Evolutionary conservation across 768 basidiomycete genomes (phyloP).

Genomic region (Rubroboletus pulcherrimus): DNA sequence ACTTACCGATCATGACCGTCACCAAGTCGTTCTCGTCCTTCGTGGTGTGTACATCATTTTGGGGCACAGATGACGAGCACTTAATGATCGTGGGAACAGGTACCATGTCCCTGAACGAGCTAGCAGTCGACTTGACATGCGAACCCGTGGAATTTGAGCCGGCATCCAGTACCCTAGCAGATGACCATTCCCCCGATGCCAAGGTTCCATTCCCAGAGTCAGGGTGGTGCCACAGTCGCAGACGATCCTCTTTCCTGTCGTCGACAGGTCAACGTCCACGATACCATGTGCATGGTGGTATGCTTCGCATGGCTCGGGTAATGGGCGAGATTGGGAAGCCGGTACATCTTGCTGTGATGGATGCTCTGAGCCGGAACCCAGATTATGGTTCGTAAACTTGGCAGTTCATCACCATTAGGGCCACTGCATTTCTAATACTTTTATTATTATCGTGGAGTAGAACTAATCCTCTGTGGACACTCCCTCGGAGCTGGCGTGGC

Average conservation of each 20-base stretch:
- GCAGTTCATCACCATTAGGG: not conserved
- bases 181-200: conserved; percentile 29
- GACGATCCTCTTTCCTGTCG: conserved; percentile 22
- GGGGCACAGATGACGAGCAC: not conserved
- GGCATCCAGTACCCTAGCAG: conserved; percentile 35
- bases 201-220: conserved; percentile 36
- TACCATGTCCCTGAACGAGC: conserved; percentile 84
- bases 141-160: conserved; percentile 66
- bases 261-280: conserved; percentile 21
- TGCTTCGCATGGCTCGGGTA: conserved; percentile 71
- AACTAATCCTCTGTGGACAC: conserved; percentile 77
- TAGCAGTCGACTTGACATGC: conserved; percentile 83
- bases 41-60: conserved; percentile 41
- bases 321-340: conserved; percentile 79
- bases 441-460: conserved; percentile 30
- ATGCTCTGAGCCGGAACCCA: conserved; percentile 64
- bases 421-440: not conserved
- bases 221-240: conserved; percentile 23
- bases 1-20: conserved; percentile 71
- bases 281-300: conserved; percentile 77
- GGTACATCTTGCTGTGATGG: conserved; percentile 68
- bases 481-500: conserved; percentile 84
- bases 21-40: conserved; percentile 72
- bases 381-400: conserved; percentile 57
- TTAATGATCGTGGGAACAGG: conserved; percentile 36